These are phyloP conservation scores for Diaporthe sp. DNA, from an alignment of 2,329 filamentous ascomycete genomes.

Conservation along the genomic window DNA sequence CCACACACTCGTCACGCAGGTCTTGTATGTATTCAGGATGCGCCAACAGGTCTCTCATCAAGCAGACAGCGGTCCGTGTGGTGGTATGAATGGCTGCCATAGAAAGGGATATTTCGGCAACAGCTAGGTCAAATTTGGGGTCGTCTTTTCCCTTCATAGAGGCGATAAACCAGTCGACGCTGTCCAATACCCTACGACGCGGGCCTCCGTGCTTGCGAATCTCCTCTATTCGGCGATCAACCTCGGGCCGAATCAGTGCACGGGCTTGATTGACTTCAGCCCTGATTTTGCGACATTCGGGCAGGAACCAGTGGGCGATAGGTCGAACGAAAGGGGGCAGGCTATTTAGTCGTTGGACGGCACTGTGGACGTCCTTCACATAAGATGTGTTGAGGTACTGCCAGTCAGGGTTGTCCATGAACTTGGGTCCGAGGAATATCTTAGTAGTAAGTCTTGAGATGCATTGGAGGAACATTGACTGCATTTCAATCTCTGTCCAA, in stretches of 20 bases:
- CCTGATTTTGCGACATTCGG: slow-evolving; percentile 11
- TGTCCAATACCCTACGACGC: slow-evolving; percentile 1
- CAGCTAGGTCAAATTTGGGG: not conserved
- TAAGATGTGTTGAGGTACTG: slow-evolving; percentile 18
- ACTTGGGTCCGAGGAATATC: slow-evolving; percentile 10
- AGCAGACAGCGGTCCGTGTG: not conserved
- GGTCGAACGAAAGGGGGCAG: slow-evolving; percentile 2
- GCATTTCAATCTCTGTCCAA: not conserved
- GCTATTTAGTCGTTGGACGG: not conserved
- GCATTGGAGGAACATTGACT: not conserved
- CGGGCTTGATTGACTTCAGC: not conserved
- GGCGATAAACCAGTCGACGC: slow-evolving; percentile 27
- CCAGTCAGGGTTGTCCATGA: slow-evolving; percentile 2
- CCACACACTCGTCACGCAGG: slow-evolving; percentile 21
- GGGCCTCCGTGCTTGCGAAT: slow-evolving; percentile 15
- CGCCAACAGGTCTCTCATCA: not conserved
- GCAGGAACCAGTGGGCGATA: not conserved
- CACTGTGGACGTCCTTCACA: not conserved
- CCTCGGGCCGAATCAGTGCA: slow-evolving; percentile 7
- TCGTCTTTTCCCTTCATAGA: not conserved
- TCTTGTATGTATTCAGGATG: slow-evolving; percentile 22
- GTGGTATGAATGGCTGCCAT: slow-evolving; percentile 27
- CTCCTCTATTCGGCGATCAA: slow-evolving; percentile 19
- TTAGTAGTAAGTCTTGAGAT: not conserved
- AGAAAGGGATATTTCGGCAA: not conserved